These are phyloP conservation scores for Pseudogymnoascus sp. DNA, from an alignment of 2,329 filamentous ascomycete genomes.

Conservation along the genomic window DNA sequence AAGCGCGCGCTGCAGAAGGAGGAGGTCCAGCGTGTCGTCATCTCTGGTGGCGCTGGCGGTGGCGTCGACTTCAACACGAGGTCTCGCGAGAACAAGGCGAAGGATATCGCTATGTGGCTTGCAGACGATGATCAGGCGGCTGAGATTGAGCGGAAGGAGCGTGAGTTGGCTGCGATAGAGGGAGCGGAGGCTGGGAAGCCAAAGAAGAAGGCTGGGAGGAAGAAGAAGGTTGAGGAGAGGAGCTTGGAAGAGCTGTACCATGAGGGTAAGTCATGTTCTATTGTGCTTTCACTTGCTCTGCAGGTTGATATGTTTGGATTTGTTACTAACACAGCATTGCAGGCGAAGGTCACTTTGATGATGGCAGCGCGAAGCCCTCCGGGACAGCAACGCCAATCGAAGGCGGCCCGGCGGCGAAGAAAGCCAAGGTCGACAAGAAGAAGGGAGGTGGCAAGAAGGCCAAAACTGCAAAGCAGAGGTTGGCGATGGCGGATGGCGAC, in stretches of 20 bases:
- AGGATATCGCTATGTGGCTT: conserved; percentile 98
- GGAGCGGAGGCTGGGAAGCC: conserved; percentile 58
- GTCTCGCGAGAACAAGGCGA: conserved; percentile 82
- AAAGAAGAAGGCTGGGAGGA: conserved; percentile 54
- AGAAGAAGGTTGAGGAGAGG: conserved; percentile 47
- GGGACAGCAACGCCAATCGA: conserved; percentile 78
- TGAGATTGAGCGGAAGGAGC: conserved; percentile 86
- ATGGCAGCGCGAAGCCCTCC: conserved; percentile 70
- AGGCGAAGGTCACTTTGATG: conserved; percentile 97
- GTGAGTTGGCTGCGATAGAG: conserved; percentile 59
- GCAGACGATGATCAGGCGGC: conserved; percentile 95
- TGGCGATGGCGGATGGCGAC: conserved; percentile 59
- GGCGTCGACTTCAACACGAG: conserved; percentile 96
- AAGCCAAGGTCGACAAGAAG: conserved; percentile 46
- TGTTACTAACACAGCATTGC: conserved; percentile 29
- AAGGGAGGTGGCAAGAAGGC: conserved; percentile 53
- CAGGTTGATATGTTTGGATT: conserved; percentile 13
- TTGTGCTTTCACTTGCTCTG: background rate
- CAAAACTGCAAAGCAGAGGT: conserved; percentile 61
- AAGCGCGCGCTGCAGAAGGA: conserved; percentile 97
- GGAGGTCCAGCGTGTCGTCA: conserved; percentile 95
- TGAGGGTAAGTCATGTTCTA: conserved; percentile 65
- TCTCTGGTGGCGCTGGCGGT: conserved; percentile 73
- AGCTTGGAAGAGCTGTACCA: conserved; percentile 98
- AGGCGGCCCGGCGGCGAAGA: conserved; percentile 41